Base-by-base conservation (phyloP, 768 basidiomycete species). In the Suillus alpinus region DNA sequence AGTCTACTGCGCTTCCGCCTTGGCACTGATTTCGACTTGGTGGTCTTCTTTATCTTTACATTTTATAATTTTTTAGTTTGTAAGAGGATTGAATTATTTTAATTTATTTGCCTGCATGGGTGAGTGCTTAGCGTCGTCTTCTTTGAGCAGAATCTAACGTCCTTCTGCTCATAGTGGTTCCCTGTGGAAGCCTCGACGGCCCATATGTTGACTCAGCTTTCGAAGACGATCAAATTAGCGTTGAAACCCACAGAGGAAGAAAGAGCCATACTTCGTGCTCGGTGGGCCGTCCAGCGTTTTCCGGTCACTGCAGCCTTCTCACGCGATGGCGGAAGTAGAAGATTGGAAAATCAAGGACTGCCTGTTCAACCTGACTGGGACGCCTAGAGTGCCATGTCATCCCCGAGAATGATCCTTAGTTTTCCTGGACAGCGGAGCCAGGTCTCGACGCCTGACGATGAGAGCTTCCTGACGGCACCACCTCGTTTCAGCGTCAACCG, bases 51-150 rank as follows among this genome's bases (percentile, higher is more conserved):
- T n/a, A n/a, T n/a, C n/a, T n/a, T n/a, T n/a, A n/a, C n/a, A n/a
- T n/a, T n/a, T n/a, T n/a, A n/a, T n/a, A n/a, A n/a, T n/a, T n/a
- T n/a, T n/a, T n/a, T n/a, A n/a, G n/a, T n/a, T n/a, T n/a, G n/a
- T n/a, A n/a, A n/a, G n/a, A n/a, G n/a, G n/a, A n/a, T n/a, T n/a
- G n/a, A n/a, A n/a, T n/a, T n/a, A n/a, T n/a, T n/a, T n/a, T n/a
- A n/a, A n/a, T n/a, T n/a, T n/a, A n/a, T n/a, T n/a, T 26, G 95
- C 95, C 95, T 71, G 95, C 94, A 77, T 96, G 95, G 95, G 93
- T 94, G 71, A 68, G 89, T 82, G 1, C 20, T 62, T 46, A 3
- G 5, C 3, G 18, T 40, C 4, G 0, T 40, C 12, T 41, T 50
- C 41, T 10, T 65, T 16, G 46, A 26, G 14, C 52, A 39, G 16